Evolutionary conservation across 2,329 filamentous ascomycete species (phyloP).

Genomic region (Sporothrix phasma): DNA sequence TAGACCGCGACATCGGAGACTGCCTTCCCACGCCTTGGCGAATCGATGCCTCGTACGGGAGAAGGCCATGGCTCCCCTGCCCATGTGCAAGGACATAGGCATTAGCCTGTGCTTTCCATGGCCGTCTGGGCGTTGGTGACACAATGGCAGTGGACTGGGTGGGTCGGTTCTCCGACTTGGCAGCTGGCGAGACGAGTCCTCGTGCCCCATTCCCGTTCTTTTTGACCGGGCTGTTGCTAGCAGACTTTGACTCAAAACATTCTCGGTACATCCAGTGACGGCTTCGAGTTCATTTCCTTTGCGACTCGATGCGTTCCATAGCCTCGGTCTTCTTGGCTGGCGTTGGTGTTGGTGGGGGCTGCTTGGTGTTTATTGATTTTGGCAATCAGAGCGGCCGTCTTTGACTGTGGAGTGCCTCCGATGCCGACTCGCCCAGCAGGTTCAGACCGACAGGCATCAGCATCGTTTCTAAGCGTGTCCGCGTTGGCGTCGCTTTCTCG

Average conservation of each 20-base stretch:
- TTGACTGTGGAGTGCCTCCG: slow-evolving; percentile 12
- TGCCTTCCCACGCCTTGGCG: neutral
- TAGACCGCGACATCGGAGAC: neutral
- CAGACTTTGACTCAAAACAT: neutral
- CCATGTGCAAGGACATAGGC: neutral
- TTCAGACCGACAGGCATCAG: neutral
- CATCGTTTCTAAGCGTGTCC: neutral
- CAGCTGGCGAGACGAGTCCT: neutral
- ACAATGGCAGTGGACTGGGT: neutral
- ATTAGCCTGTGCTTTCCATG: neutral
- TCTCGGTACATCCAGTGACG: neutral
- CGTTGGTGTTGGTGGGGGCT: neutral
- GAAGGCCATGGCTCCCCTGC: neutral
- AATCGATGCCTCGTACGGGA: neutral
- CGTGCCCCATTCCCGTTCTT: neutral
- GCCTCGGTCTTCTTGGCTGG: neutral
- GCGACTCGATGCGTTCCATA: neutral
- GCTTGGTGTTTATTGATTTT: slow-evolving; percentile 14
- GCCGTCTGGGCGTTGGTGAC: neutral
- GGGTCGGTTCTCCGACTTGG: neutral
- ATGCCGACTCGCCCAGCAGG: slow-evolving; percentile 4
- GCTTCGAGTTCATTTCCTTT: neutral
- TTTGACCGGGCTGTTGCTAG: neutral
- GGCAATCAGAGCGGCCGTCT: slow-evolving; percentile 16
- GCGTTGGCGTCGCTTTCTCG: neutral